Evolutionary conservation across 257 asterid species (phyloP), one percentile per base, ranked within the genome.

Genomic region (Agastache rugosa): DNA sequence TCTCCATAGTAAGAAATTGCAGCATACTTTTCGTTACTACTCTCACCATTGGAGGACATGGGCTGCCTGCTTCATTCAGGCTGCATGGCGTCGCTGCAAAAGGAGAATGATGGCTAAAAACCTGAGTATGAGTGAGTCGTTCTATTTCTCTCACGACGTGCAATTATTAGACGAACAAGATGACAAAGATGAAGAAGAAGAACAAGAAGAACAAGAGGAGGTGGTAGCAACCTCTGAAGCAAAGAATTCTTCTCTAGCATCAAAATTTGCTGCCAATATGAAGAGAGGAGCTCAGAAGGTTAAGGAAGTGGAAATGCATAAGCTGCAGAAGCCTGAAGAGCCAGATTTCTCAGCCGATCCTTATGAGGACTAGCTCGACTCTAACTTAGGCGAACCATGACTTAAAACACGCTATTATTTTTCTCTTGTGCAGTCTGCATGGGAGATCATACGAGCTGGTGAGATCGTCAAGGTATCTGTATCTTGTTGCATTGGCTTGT

Each of bases 31-130:
- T 54, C 78, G 93, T 61, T 87, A 87, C 67, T 85, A 89, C 77
- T 91, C 97, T 3, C 94, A 91, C 80, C 96, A 91, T 53, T 91
- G 97, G 97, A 84, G 97, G 74, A 82, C 96, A 0, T 91, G 97
- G 96, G 91, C 96, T 5, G 90, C 91, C 4, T 91, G 97, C 73
- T 87, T 87, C 67, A 76, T 91, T 56, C 97, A 91, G 84, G 92
- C 90, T 0, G 96, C 91, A 7, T 89, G 97, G 97, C 83, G 86
- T 6, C 86, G 97, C 7, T 65, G 63, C 83, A 76, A 77, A 70
- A 88, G 79, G 82, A 81, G 95, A 75, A 74, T 20, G 73, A 34
- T 84, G 84, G 85, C 78, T 0, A 86, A 83, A 64, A 76, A 68
- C 69, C 73, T 91, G 10, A 80, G 85, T 64, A 63, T 78, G 83